These are phyloP conservation scores for Penicillium silybi DNA, from an alignment of 495 filamentous ascomycete species.

Conservation along the genomic window DNA sequence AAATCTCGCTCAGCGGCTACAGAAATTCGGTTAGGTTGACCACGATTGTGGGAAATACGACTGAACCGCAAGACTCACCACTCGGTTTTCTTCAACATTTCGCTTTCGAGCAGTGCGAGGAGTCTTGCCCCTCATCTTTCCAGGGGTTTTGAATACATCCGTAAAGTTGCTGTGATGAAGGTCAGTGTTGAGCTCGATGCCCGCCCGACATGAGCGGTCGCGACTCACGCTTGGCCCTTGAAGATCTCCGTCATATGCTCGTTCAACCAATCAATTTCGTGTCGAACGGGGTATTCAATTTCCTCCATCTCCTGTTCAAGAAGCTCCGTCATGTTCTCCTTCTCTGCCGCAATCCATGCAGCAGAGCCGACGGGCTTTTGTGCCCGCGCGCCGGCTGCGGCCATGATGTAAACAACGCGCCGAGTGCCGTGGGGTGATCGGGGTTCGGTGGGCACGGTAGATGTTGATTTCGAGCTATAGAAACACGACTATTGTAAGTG, in stretches of 20 bases:
- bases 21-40: slow-evolving; percentile 10
- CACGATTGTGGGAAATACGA: slow-evolving; percentile 2
- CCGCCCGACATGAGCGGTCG: slow-evolving; percentile 4
- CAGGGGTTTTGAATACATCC: slow-evolving; percentile 94
- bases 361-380: slow-evolving; percentile 60
- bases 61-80: slow-evolving; percentile 47
- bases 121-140: slow-evolving; percentile 90
- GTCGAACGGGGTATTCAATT: slow-evolving; percentile 80
- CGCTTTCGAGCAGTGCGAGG: slow-evolving; percentile 76
- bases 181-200: slow-evolving; percentile 31
- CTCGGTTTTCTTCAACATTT: slow-evolving; percentile 58
- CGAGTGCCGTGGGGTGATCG: background rate
- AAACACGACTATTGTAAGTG: background rate
- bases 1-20: slow-evolving; percentile 82
- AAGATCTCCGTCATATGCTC: slow-evolving; percentile 97
- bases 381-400: slow-evolving; percentile 42
- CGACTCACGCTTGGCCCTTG: slow-evolving; percentile 72
- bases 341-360: slow-evolving; percentile 65
- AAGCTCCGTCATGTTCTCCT: slow-evolving; percentile 58
- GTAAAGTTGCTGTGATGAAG: slow-evolving; percentile 63
- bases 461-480: background rate
- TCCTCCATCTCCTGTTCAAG: slow-evolving; percentile 77
- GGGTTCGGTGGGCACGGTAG: background rate
- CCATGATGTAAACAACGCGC: slow-evolving; percentile 49
- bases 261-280: slow-evolving; percentile 94